Base-by-base conservation (phyloP, 768 basidiomycete species). In the Tricholoma flavovirens region DNA sequence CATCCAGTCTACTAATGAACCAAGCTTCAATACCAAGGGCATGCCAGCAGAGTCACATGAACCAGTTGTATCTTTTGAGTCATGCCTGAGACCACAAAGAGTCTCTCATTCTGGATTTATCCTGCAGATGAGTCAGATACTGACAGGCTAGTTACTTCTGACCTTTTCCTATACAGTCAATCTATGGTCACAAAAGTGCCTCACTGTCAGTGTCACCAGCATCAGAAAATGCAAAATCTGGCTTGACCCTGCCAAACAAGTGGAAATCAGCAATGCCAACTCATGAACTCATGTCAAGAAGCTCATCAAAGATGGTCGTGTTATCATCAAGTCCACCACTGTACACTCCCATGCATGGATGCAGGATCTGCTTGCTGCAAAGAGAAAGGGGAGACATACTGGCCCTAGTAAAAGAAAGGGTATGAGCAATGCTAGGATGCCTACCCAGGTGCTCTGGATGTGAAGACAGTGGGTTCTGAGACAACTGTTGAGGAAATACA, bases 251-350 rank as follows among this genome's bases (percentile, higher is more conserved):
- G 84, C 89, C 62, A 93, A 97, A 76, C 92, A 95, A 73, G 83
- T 93, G 66, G 97, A 98, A 79, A 98, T 99, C 76, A 90, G 88
- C 65, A 96, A 94, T 71, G 96, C 97, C 81, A 99, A 99, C 90
- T 98, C 95, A 51, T 90, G 97, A 73, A 88, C 90, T 43, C 93
- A 96, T 73, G 88, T 98, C 64, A 91, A 92, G 83, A 97, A 95
- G 78, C 89, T 99, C 75, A 93, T 97, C 78, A 96, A 97, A 78
- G 97, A 98, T 71, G 95, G 95, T 66, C 90, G 88, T 69, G 87
- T 95, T 65, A 90, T 91, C 69, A 88, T 94, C 74, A 95, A 95
- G 69, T 93, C 93, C 69, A 91, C 91, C 69, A 83, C 86, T 71
- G 87, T 97, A 60, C 97, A 98, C 85, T 98, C 96, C 38, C 93